These are phyloP conservation scores for Tolypocladium inflatum DNA, from an alignment of 2,329 filamentous ascomycete genomes.

Conservation along the genomic window DNA sequence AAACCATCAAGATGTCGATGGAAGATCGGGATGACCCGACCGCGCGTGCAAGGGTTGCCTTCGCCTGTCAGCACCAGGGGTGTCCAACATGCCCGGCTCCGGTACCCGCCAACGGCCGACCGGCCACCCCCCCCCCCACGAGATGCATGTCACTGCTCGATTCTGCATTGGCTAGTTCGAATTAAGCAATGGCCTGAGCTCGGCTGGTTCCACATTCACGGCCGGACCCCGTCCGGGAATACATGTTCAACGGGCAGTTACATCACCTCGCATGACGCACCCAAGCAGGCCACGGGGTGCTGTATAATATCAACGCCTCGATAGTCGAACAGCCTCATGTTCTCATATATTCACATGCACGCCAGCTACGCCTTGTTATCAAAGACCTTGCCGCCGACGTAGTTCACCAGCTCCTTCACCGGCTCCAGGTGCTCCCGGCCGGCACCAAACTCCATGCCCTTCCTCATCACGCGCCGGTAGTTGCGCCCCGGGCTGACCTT, in stretches of 20 bases:
- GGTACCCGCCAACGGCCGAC: neutral
- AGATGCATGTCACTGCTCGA: neutral
- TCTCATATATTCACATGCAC: neutral
- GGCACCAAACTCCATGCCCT: conserved; percentile 40
- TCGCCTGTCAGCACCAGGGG: neutral
- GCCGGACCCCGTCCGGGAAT: too few relatives aligned
- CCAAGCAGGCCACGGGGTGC: too few relatives aligned
- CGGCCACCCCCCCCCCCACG: too few relatives aligned
- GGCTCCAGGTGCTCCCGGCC: conserved; percentile 30
- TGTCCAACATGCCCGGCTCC: neutral
- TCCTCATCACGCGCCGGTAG: conserved; percentile 41
- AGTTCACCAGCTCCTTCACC: conserved; percentile 41
- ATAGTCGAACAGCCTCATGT: neutral
- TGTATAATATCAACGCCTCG: neutral
- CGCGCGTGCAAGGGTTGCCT: neutral
- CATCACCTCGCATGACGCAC: too few relatives aligned
- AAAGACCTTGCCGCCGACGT: conserved; percentile 36
- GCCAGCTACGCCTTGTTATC: conserved; percentile 24
- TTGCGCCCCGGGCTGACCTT: conserved; percentile 45
- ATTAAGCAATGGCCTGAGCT: neutral
- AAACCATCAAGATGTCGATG: neutral
- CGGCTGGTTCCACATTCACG: neutral
- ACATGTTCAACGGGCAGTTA: too few relatives aligned
- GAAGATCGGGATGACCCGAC: neutral
- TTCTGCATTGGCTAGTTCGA: neutral